phyloP scores from a whole-genome alignment of 2,329 filamentous ascomycete species.

The Penicillium sp. region DNA sequence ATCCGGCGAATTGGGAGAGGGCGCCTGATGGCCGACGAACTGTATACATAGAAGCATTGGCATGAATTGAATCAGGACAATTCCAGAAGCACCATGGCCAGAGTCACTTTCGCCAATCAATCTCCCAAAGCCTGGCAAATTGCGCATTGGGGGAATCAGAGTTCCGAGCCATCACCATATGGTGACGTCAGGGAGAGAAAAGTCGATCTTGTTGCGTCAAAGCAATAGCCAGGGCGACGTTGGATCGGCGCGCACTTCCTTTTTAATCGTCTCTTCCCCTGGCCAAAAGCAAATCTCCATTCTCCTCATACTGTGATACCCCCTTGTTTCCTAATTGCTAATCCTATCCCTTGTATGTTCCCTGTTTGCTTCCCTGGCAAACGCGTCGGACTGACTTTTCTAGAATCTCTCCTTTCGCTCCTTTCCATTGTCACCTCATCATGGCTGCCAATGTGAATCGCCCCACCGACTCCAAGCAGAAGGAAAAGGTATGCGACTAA shows the following conservation, averaged over 20 bases:
- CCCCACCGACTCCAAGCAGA: constrained; percentile 65
- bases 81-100: no score
- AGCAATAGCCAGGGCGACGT: background rate
- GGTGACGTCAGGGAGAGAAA: no score
- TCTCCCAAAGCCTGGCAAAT: no score
- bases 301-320: constrained; percentile 20
- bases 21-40: no score
- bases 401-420: background rate
- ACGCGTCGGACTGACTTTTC: constrained; percentile 7
- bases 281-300: constrained; percentile 18
- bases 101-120: no score
- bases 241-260: background rate
- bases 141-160: no score
- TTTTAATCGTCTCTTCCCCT: constrained; percentile 1
- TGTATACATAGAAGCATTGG: no score
- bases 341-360: constrained; percentile 8
- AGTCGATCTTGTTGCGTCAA: background rate
- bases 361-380: constrained; percentile 14
- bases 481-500: constrained; percentile 56
- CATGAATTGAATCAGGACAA: no score
- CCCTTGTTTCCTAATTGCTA: constrained; percentile 18
- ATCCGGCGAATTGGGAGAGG: no score
- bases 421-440: constrained; percentile 14
- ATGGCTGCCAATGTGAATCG: constrained; percentile 56
- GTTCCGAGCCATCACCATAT: no score